phyloP scores from a whole-genome alignment of 371 early-diverging fungal genomes.

The Apophysomyces sp. region DNA sequence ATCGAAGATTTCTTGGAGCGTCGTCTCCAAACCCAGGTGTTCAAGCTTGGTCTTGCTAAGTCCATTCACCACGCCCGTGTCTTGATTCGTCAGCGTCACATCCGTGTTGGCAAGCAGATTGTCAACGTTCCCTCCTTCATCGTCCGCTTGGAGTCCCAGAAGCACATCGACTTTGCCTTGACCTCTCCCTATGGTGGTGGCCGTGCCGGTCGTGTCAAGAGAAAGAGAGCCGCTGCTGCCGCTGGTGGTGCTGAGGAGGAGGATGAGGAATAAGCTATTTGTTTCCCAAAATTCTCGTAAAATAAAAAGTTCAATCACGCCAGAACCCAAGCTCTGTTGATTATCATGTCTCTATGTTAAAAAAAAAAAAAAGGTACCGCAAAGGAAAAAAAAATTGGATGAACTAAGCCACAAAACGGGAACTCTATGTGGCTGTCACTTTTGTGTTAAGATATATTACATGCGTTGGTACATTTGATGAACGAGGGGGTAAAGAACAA shows the following conservation, averaged over 20 bases:
- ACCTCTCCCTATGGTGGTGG: slow-evolving; percentile 99
- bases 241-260: slow-evolving; percentile 66
- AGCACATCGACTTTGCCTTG: slow-evolving; percentile 98
- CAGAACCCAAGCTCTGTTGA: not conserved
- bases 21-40: slow-evolving; percentile 99
- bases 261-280: slow-evolving; percentile 18
- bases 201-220: slow-evolving; percentile 97
- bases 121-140: slow-evolving; percentile 97
- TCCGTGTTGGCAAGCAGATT: slow-evolving; percentile 98
- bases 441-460: no score
- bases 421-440: no score
- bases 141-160: slow-evolving; percentile 93
- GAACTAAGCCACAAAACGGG: no score
- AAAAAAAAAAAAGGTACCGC: not conserved
- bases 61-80: slow-evolving; percentile 99
- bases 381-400: not conserved
- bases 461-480: no score
- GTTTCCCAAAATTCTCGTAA: not conserved
- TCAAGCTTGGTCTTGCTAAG: slow-evolving; percentile 98
- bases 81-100: slow-evolving; percentile 98
- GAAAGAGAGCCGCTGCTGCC: slow-evolving; percentile 80
- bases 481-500: not conserved
- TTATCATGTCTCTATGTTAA: no score
- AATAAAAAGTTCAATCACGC: not conserved
- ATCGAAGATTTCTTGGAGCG: slow-evolving; percentile 99